These are phyloP conservation scores for Penicillium roqueforti DNA, from an alignment of 495 filamentous ascomycete species.

Conservation along the genomic window DNA sequence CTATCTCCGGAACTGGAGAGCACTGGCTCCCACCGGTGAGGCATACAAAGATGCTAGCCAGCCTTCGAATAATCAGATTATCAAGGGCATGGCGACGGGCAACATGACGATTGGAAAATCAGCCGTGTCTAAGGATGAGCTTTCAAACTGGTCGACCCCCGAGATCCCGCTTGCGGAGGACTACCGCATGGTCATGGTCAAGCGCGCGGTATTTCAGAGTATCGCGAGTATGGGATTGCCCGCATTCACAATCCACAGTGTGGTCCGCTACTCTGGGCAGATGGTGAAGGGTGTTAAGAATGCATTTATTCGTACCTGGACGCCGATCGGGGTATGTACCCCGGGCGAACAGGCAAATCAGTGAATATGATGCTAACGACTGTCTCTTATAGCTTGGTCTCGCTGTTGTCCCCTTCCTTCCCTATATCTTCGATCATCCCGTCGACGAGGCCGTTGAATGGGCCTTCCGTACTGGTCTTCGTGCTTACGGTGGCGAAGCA, in stretches of 20 bases:
- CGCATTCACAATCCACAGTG: slow-evolving; percentile 89
- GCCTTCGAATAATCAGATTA: slow-evolving; percentile 26
- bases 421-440: slow-evolving; percentile 86
- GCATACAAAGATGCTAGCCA: slow-evolving; percentile 42
- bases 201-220: slow-evolving; percentile 84
- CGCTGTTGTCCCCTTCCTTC: slow-evolving; percentile 81
- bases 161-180: slow-evolving; percentile 79
- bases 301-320: slow-evolving; percentile 69
- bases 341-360: not conserved
- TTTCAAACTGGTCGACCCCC: slow-evolving; percentile 31
- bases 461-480: slow-evolving; percentile 76
- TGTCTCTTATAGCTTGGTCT: slow-evolving; percentile 62
- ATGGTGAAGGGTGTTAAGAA: slow-evolving; percentile 80
- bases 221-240: slow-evolving; percentile 91
- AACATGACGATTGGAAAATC: slow-evolving; percentile 27
- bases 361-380: not conserved
- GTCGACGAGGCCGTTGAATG: slow-evolving; percentile 89
- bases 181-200: slow-evolving; percentile 84
- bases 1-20: slow-evolving; percentile 73
- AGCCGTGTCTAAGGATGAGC: slow-evolving; percentile 15
- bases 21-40: slow-evolving; percentile 37
- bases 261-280: slow-evolving; percentile 79
- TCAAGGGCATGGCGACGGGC: slow-evolving; percentile 40
- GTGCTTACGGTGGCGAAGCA: slow-evolving; percentile 61
- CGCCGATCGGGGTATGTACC: slow-evolving; percentile 71